phyloP scores from a whole-genome alignment of 2,329 filamentous ascomycete genomes.

The Exophiala xenobiotica region DNA sequence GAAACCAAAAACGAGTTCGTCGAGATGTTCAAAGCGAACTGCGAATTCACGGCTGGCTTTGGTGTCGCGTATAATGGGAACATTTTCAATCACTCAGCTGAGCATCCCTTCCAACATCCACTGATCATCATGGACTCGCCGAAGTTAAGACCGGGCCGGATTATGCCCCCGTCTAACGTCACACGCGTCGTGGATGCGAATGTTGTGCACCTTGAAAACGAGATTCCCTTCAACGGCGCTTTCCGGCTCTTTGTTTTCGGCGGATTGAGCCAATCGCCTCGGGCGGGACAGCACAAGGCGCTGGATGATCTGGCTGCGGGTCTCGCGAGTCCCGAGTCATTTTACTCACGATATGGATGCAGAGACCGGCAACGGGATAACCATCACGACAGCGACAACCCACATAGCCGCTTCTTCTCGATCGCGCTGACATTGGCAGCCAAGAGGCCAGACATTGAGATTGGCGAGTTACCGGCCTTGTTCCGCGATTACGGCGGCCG shows the following conservation, averaged over 20 bases:
- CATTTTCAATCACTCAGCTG: conserved; percentile 75
- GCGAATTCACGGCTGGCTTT: conserved; percentile 90
- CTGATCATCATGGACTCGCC: conserved; percentile 63
- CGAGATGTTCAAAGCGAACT: conserved; percentile 84
- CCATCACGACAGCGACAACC: conserved; percentile 79
- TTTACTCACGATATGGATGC: conserved; percentile 59
- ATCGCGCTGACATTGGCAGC: conserved; percentile 73
- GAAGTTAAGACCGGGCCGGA: conserved; percentile 69
- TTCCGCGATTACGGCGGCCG: conserved; percentile 76
- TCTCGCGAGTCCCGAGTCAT: conserved; percentile 66
- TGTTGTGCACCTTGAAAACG: conserved; percentile 84
- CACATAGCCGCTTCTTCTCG: conserved; percentile 79
- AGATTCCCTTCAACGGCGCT: conserved; percentile 82
- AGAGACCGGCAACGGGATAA: conserved; percentile 58
- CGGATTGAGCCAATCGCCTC: conserved; percentile 62
- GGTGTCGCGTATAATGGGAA: conserved; percentile 84
- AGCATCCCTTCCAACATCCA: conserved; percentile 67
- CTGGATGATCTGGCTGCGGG: conserved; percentile 68
- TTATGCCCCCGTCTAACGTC: conserved; percentile 76
- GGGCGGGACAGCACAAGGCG: conserved; percentile 47
- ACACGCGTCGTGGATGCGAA: conserved; percentile 87
- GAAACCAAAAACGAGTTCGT: conserved; percentile 74
- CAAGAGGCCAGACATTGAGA: conserved; percentile 67
- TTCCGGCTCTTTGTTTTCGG: conserved; percentile 85
- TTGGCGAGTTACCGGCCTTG: conserved; percentile 67